Base-by-base conservation (phyloP, 768 basidiomycete species). In the Phlebiopsis gigantea region DNA sequence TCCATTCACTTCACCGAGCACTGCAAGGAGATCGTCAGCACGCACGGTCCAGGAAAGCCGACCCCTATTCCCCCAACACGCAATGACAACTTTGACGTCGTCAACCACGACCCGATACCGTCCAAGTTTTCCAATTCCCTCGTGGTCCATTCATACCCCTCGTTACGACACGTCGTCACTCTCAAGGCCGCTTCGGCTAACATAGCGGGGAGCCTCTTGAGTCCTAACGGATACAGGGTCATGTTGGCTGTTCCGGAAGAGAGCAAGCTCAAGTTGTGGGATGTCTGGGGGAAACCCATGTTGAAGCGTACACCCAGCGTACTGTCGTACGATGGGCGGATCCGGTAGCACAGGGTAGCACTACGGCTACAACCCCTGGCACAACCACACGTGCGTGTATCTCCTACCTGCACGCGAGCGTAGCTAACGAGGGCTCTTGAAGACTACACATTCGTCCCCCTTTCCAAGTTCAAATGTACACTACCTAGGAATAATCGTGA, bases 11-110 rank as follows among this genome's bases (percentile, higher is more conserved):
- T 84, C 67, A 89, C 90, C 15, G 82, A 85, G 4, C 87, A 92
- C 59, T 84, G 85, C 64, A 91, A 90, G 61, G 93, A 96, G 64
- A 71, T 97, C 31, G 71, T 96, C n/a, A 89, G 83, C 43, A 89
- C 90, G 2, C 90, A 93, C 63, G 90, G 81, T 2, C 76, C 75
- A 50, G 80, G 80, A 17, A 62, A 62, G 72, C 56, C 67, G 67
- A 49, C 65, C 58, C 57, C 45, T 46, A 61, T n/a, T 19, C 61
- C 57, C 51, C 24, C 45, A 48, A 24, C 48, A 53, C 22, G 55
- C 55, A 17, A 46, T 48, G 19, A 31, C 26, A 17, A 51, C 26
- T 9, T 21, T 25, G 43, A 53, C 31, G 7, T 58, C 1, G 56
- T 57, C 26, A 24, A 57, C 10, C 39, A 41, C 21, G 53, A 60